Base-by-base conservation (phyloP, 331 rosid genomes). In the Erythrophleum ivorense region DNA sequence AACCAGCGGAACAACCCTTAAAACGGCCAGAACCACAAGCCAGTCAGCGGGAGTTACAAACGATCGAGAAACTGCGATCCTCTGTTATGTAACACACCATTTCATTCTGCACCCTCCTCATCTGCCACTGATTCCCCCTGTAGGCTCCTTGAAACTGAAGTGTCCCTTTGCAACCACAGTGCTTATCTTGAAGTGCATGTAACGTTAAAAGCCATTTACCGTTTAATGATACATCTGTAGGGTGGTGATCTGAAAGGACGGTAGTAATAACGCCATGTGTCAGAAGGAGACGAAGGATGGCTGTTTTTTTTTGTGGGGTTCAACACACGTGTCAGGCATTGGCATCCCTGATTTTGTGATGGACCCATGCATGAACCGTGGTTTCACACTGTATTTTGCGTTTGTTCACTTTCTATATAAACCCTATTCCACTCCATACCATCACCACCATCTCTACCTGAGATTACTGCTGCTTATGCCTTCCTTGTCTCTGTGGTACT, bases 361-460 rank as follows among this genome's bases (percentile, higher is more conserved):
- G 83, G 80, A 71, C 50, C 90, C 86, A 81, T 86, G 91, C 92
- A 91, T 89, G 92, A 70, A 19, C 81, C 87, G 58, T 71, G 71
- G 73, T 41, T 73, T 33, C 58, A 63, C 18, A 29, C 58, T 21
- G 2, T n/a, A 67, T 73, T 71, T 24, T 71, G 14, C 19, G 34
- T 15, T 9, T 0, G 0, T 43, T 31, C 3, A 1, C 18, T 64
- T 11, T 12, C 75, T 54, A 82, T 84, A 86, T 87, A 88, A 90
- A 81, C 82, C 80, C 85, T 64, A 36, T 12, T 5, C 43, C 72
- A 11, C n/a, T n/a, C 0, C 43, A 53, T 24, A 54, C 19, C 40
- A 24, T 16, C 76, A 40, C 15, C 18, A 36, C 40, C 7, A 19
- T 62, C 48, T 5, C 48, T 43, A 43, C 19, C 48, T 43, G 9